phyloP scores from a whole-genome alignment of 2,329 filamentous ascomycete genomes.

The Setomelanomma holmii region DNA sequence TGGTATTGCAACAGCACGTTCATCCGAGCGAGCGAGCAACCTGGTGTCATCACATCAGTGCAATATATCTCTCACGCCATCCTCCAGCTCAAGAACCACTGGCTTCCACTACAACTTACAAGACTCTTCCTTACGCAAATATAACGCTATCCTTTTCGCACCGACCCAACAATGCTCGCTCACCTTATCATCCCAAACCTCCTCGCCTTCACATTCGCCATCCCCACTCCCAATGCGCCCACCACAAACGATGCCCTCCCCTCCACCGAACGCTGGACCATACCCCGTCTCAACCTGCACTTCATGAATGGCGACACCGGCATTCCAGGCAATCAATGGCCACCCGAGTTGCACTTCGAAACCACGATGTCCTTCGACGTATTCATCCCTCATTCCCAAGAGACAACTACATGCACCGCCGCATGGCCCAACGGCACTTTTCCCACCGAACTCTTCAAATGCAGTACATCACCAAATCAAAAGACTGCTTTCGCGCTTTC shows the following conservation, averaged over 20 bases:
- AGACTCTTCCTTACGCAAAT: no score
- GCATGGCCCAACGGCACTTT: conserved; percentile 21
- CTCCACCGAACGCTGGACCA: conserved; percentile 22
- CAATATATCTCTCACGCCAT: no score
- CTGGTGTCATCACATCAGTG: no score
- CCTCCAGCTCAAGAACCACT: no score
- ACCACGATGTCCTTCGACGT: no score
- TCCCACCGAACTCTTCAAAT: background rate
- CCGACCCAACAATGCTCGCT: background rate
- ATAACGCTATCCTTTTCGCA: background rate
- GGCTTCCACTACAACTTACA: no score
- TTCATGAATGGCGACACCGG: conserved; percentile 36
- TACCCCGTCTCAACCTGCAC: conserved; percentile 32
- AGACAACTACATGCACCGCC: conserved; percentile 13
- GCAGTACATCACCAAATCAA: background rate
- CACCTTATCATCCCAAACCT: background rate
- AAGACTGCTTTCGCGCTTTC: conserved; percentile 8
- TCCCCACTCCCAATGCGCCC: conserved; percentile 2
- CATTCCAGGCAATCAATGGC: conserved; percentile 31
- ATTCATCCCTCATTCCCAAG: conserved; percentile 18
- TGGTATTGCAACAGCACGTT: no score
- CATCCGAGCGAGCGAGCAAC: no score
- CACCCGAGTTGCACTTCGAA: conserved; percentile 20
- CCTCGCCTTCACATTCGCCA: background rate
- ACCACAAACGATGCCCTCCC: background rate